Evolutionary conservation across 805 yeast genomes (phyloP), one percentile per base, ranked within the genome.

Genomic region (Helenozyma baotianmanensis): DNA sequence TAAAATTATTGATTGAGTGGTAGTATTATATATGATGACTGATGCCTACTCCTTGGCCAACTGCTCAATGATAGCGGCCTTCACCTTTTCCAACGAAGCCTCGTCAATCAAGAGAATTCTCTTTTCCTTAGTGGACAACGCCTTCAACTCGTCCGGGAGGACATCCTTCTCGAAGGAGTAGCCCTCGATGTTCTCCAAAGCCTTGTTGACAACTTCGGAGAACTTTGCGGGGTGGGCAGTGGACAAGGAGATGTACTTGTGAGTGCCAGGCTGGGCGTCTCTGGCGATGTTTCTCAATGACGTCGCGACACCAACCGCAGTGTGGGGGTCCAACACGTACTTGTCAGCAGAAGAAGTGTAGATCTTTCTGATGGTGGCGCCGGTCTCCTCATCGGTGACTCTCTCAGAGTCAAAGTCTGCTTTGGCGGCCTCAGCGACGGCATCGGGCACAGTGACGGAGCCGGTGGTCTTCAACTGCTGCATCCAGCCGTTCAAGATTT

Each of bases 151-250:
- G 18, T 71, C 85, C 23, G 98, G 97, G 35, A 92, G 72, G 14
- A 92, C 97, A 47, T 86, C 87, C 30, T 70, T 70, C 51, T 87
- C 96, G 54, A 92, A 92, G 4, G 88, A 77, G 64, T 92, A 92
- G 14, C 77, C 88, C 9, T 71, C 75, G 40, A 78, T 71, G 1
- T 70, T 71, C 28, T 62, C 55, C 45, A 92, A 70, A 3, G 97
- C 87, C 48, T 74, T 65, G 59, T 89, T 82, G 16, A 92, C 99
- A 31, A 96, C 98, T 43, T 87, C 97, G 16, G 96, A 85, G 54
- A 92, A 92, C 64, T 92, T 92, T 40, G 98, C 99, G 26, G 99
- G 99, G 58, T 92, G 99, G 7, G 99, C 99, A 29, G 99, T 92
- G 9, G 97, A 83, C 38, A 92, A 74, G 4, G 96, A 83, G 27